Evolutionary conservation across 257 asterid genomes (phyloP), one percentile per base, ranked within the genome.

Genomic region (Capsicum chinense): DNA sequence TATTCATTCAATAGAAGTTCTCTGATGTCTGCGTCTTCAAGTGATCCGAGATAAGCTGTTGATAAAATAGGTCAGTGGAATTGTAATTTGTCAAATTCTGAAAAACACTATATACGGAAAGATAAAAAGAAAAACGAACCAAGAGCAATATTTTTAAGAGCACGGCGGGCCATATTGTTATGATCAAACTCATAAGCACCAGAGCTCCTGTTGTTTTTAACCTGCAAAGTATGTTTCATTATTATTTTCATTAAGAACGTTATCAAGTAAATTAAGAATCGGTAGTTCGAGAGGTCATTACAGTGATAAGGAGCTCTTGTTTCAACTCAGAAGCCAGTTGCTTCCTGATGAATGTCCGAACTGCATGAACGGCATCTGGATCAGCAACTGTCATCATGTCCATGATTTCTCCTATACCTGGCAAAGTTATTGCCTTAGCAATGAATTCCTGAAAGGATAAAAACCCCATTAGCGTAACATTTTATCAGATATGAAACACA

Each of bases 331-430:
- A 91, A 85, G 96, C 98, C 86, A 94, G 90, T 88, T 92, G 94
- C 91, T 92, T 91, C 85, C 92, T 88, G 85, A 94, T 87, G 86
- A 92, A 94, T 60, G 85, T 84, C 73, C 97, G 88, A 74, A 93
- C 98, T 6, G 95, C 93, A 84, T 93, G 93, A 89, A 94, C 97
- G 56, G 98, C 98, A 88, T 94, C 98, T 5, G 98, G 98, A 85
- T 94, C 98, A 33, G 98, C 98, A 84, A 92, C 91, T 85, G 90
- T 91, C 97, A 94, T 87, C 92, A 93, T 82, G 91, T 94, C 98
- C 98, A 93, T 93, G 85, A 94, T 92, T 88, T 94, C 98, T 48
- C 97, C 96, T 78, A 76, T 90, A 81, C 98, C 97, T 11, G 98
- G 98, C 74, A 94, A 84, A 84, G 94, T 93, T 69, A 94, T 73